Base-by-base conservation (phyloP, 768 basidiomycete species). In the Tephrocybe sp. region DNA sequence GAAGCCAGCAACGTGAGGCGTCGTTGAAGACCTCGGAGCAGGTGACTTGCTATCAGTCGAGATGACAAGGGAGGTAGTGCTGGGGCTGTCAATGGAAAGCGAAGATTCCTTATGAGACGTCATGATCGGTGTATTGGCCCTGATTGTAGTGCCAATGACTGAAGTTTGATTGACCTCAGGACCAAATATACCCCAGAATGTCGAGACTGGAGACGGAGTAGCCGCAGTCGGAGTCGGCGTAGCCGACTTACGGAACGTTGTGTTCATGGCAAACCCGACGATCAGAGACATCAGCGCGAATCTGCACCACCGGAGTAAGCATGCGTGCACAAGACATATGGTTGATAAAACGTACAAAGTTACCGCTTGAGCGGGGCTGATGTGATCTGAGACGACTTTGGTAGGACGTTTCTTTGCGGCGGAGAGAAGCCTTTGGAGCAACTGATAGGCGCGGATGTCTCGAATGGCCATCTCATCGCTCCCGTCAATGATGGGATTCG, bases 221-320 rank as follows among this genome's bases (percentile, higher is more conserved):
- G 71, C 71, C 25, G 71, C 69, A 11, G 60, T 62, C 33, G 73
- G 67, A 8, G 70, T 57, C 6, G 68, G 58, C 3, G 57, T 30
- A 15, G 57, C 48, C 25, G 58, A 50, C 24, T 70, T 57, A 17
- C 71, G 73, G 64, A 81, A 74, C 5, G 73, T 62, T 8, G 77
- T 74, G 55, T 81, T 83, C 62, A 80, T 73, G 10, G 83, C 70
- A 37, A 80, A 81, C 28, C 66, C 85, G 73, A 88, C 70, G n/a
- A 89, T 73, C 33, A 90, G 72, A 33, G 86, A 86, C 56, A 90
- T 68, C 42, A 90, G 64, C 0, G 86, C 84, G 53, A 90, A 77
- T 42, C 88, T 90, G 55, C n/a, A 4, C 50, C 15, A 7, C 50
- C 21, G 21, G 23, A 21, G 6, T 58, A 20, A 52, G 17, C 41